phyloP scores from a whole-genome alignment of 106 monocot genomes.

The Acorus calamus region DNA sequence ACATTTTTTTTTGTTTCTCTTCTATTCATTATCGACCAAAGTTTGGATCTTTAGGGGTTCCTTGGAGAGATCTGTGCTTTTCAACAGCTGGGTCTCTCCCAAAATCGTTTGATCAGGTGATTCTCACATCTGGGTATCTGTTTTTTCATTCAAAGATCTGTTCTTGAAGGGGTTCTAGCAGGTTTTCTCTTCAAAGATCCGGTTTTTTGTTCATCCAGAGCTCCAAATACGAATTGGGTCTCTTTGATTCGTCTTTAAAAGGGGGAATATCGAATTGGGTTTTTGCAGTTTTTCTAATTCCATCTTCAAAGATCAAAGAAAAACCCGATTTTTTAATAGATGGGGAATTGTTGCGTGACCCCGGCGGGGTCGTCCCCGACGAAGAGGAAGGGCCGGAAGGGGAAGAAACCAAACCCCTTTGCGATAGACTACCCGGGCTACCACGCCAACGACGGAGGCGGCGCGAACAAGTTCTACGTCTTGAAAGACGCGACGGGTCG shows the following conservation, averaged over 20 bases:
- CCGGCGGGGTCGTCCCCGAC: neutral
- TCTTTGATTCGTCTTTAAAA: neutral
- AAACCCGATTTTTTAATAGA: neutral
- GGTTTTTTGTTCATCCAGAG: no score
- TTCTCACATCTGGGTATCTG: no score
- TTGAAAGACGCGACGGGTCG: slow-evolving; percentile 12
- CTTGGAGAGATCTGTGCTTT: no score
- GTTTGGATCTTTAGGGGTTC: no score
- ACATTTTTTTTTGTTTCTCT: no score
- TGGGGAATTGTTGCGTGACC: slow-evolving; percentile 17
- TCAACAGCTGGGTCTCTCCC: no score
- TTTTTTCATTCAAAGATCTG: no score
- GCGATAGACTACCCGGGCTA: neutral
- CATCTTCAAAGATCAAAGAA: neutral
- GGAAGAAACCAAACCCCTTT: slow-evolving; percentile 14
- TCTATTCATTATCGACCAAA: no score
- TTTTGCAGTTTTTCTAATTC: neutral
- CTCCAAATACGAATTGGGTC: slow-evolving; percentile 2
- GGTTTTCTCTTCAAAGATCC: no score
- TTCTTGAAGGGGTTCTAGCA: no score
- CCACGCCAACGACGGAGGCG: neutral
- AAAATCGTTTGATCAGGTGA: no score
- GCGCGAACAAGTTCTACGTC: slow-evolving; percentile 1
- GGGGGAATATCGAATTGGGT: neutral
- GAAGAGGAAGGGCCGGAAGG: neutral